Base-by-base conservation (phyloP, 2,329 filamentous ascomycete genomes). In the Lasiodiplodia theobromae region DNA sequence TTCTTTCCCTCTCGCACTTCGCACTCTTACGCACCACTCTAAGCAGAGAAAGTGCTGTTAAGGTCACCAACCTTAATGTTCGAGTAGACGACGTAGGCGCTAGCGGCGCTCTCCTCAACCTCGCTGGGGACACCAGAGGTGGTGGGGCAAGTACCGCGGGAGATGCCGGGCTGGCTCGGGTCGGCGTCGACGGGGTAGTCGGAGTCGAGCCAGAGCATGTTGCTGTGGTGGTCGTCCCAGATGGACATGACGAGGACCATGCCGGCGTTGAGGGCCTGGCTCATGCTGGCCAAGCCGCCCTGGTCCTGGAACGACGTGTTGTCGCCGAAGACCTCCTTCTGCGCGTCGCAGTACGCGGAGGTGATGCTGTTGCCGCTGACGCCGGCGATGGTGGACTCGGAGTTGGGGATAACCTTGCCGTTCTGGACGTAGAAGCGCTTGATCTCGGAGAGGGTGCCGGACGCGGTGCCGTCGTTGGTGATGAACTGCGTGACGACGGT, bases 151-250 rank as follows among this genome's bases (percentile, higher is more conserved):
- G 69, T 70, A 23, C 73, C 73, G 44, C 73, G 70, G 1, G 57
- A 70, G 21, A 69, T 47, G 14, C 73, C 73, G 16, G 73, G 71
- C 4, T 23, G 60, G 25, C 44, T 37, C 1, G 68, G 25, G 52
- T 68, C 58, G 64, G 69, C 64, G 52, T 73, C 71, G 31, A 80
- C 78, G 21, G 89, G 89, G 81, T 85, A 89, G 73, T 81, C 84
- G 71, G 85, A 86, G 81, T 92, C 90, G 71, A 92, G 86, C 90
- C 90, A 92, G 74, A 89, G 85, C 89, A 92, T 92, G 78, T 89
- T 83, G 73, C 84, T 78, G 71, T 85, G 78, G 79, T 90, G 85
- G 78, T 91, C 89, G 74, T 90, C 86, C 83, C 83, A 85, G 69
- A 88, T 77, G 62, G 82, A 84, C 80, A 91, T 82, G 68, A 88